Percentiles rank a stretch among this genome's conserved stretches.
These are phyloP conservation scores for Wallemia ichthyophaga DNA, from an alignment of 1,284 basidiomycete species.

Conservation along the genomic window DNA sequence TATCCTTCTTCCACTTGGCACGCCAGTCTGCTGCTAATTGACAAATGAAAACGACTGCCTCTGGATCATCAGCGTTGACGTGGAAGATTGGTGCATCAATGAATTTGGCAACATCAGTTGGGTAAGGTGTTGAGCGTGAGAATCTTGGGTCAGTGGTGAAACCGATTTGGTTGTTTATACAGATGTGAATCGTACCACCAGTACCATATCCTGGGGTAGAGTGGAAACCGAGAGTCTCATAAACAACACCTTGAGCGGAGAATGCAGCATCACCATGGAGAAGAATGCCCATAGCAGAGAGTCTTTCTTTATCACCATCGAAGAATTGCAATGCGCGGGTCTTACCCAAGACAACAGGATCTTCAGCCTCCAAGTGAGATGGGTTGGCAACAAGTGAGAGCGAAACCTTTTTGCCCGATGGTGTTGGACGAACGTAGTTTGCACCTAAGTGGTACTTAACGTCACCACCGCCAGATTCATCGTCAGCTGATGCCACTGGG, in stretches of 20 bases:
- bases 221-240: slow-evolving; percentile 98
- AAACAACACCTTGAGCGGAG: slow-evolving; percentile 91
- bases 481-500: slow-evolving; percentile 28
- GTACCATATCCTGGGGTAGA: slow-evolving; percentile 83
- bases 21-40: slow-evolving; percentile 95
- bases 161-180: slow-evolving; percentile 99
- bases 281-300: slow-evolving; percentile 69
- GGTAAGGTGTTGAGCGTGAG: slow-evolving; percentile 88
- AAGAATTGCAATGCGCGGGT: slow-evolving; percentile 89
- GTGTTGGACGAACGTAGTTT: slow-evolving; percentile 93
- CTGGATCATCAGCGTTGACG: slow-evolving; percentile 95
- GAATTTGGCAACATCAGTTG: slow-evolving; percentile 94
- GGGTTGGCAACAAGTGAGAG: slow-evolving; percentile 96
- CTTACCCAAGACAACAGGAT: slow-evolving; percentile 92
- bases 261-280: slow-evolving; percentile 97
- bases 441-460: slow-evolving; percentile 81
- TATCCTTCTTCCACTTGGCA: slow-evolving; percentile 95
- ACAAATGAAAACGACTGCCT: slow-evolving; percentile 93
- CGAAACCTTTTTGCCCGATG: slow-evolving; percentile 89
- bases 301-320: slow-evolving; percentile 53
- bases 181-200: slow-evolving; percentile 89
- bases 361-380: slow-evolving; percentile 87
- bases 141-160: slow-evolving; percentile 98
- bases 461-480: slow-evolving; percentile 66
- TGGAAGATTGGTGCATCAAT: slow-evolving; percentile 99